Percentiles rank a stretch among this genome's conserved stretches.
These are phyloP conservation scores for Candida oleophila DNA, from an alignment of 805 yeast genomes.

Conservation along the genomic window DNA sequence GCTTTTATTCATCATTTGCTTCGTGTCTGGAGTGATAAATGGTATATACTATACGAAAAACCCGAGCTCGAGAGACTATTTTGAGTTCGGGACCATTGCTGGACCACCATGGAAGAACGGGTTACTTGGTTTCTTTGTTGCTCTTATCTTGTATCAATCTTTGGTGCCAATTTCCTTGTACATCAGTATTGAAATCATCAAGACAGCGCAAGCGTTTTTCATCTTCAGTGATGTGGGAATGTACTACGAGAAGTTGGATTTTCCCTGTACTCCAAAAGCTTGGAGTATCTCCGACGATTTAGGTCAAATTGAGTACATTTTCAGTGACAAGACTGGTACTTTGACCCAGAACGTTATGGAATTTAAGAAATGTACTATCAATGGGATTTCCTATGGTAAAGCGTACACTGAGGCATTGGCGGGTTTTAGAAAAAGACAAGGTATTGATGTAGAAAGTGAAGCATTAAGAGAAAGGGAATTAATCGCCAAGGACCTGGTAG, in stretches of 20 bases:
- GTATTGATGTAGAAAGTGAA: constrained; percentile 69
- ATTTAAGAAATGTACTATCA: constrained; percentile 75
- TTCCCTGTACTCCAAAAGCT: constrained; percentile 80
- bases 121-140: constrained; percentile 69
- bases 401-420: constrained; percentile 84
- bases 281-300: constrained; percentile 86
- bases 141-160: constrained; percentile 73
- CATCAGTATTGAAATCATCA: constrained; percentile 78
- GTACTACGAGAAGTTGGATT: constrained; percentile 69
- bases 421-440: constrained; percentile 76
- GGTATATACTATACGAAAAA: constrained; percentile 57
- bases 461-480: constrained; percentile 48
- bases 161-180: constrained; percentile 82
- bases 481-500: constrained; percentile 55
- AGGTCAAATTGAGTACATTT: constrained; percentile 82
- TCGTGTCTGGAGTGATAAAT: constrained; percentile 67
- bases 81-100: constrained; percentile 70
- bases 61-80: constrained; percentile 55
- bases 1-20: constrained; percentile 63
- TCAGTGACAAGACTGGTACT: constrained; percentile 85
- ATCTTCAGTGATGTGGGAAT: constrained; percentile 72
- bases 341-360: constrained; percentile 85
- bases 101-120: constrained; percentile 68
- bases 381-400: constrained; percentile 69
- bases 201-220: constrained; percentile 79